These are phyloP conservation scores for Kwoniella newhampshirensis DNA, from an alignment of 768 basidiomycete genomes.

Conservation along the genomic window DNA sequence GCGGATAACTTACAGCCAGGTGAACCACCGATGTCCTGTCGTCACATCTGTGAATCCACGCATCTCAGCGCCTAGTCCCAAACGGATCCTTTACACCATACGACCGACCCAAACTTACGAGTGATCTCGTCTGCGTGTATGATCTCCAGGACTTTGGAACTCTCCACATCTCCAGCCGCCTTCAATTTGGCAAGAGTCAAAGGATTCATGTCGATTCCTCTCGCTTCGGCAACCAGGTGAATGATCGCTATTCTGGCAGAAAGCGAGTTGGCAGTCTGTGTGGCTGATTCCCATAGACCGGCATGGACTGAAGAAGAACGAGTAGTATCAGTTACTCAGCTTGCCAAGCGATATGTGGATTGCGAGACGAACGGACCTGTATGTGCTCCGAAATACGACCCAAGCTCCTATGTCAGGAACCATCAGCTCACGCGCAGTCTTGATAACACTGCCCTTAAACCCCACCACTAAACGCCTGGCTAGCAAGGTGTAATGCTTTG, in stretches of 20 bases:
- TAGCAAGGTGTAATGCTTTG: conserved; percentile 72
- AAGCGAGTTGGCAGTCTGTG: conserved; percentile 66
- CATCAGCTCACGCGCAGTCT: too few relatives aligned
- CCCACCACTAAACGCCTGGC: conserved; percentile 64
- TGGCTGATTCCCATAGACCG: conserved; percentile 75
- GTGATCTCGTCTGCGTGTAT: conserved; percentile 76
- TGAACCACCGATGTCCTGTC: conserved; percentile 79
- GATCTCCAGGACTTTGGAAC: conserved; percentile 67
- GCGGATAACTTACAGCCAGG: conserved; percentile 66
- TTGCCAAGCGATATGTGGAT: too few relatives aligned
- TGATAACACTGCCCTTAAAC: conserved; percentile 53
- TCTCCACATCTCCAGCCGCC: conserved; percentile 65
- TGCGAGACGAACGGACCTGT: too few relatives aligned
- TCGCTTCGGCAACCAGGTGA: conserved; percentile 79
- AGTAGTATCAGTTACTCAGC: background rate
- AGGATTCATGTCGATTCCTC: conserved; percentile 81
- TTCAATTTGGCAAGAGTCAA: conserved; percentile 71
- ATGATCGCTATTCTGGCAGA: conserved; percentile 75
- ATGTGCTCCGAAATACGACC: conserved; percentile 67
- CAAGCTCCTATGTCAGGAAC: conserved; percentile 47
- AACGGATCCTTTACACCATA: too few relatives aligned
- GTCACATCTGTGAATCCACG: conserved; percentile 63
- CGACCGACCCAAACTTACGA: too few relatives aligned
- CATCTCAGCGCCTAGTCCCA: background rate
- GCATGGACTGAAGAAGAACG: conserved; percentile 64